Evolutionary conservation across 2,329 filamentous ascomycete genomes (phyloP), one percentile per base, ranked within the genome.

Genomic region (Fusarium sterilihyphosum): DNA sequence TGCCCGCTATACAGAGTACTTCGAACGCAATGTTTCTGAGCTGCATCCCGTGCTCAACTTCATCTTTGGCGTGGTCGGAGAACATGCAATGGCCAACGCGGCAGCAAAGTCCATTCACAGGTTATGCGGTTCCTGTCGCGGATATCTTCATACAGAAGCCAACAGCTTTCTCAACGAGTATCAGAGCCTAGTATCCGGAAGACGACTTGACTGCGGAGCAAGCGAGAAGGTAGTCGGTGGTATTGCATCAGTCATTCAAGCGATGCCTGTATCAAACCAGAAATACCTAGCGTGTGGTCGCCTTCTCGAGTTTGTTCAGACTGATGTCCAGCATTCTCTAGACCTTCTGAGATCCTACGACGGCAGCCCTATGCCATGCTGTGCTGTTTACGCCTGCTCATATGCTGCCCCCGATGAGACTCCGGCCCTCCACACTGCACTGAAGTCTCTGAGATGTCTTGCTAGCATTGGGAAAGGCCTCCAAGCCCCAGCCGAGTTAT

Each of bases 171-270:
- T 96, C 50, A 85, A 88, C 37, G 92, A 95, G 78, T 96, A 95
- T 79, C 85, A 89, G 65, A 85, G 86, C n/a, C 88, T 95, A 58
- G 40, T 85, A 88, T 43, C 90, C 90, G 65, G 67, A 43, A 67
- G 75, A n/a, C 76, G 70, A 13, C 85, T 93, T 16, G 92, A 95
- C 71, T 89, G 89, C 44, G 84, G 91, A 61, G 91, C 91, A 3
- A 93, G 93, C 78, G 93, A 95, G 78, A 90, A 90, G 75, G 89
- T 96, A 2, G 86, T 94, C 10, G 90, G 92, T 46, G 93, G 91
- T 5, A 93, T 96, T 73, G 90, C 93, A 14, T 91, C 90, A 14
- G 91, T 96, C 49, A 88, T 95, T 37, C 93, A 96, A 81, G 92
- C 93, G 14, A 86, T 94, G 16, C 84, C 89, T 2, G 87, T 90